Evolutionary conservation across 2,329 filamentous ascomycete genomes (phyloP).

Genomic region (Penicillium sp.): DNA sequence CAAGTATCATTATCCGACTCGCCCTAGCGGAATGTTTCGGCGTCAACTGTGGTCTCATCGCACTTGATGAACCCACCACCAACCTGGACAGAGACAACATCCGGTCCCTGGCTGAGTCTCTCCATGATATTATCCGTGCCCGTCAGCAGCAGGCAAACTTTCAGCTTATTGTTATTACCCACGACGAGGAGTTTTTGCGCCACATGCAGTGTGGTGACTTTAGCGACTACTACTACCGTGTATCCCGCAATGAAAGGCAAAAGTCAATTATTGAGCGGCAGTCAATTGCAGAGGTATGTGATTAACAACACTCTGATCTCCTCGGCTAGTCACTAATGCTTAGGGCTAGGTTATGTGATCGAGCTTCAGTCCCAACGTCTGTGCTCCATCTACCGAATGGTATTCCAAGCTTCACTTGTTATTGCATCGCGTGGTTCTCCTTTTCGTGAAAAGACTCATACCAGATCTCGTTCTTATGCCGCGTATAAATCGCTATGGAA

Average conservation of each 20-base stretch:
- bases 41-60: conserved; percentile 92
- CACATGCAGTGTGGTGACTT: conserved; percentile 96
- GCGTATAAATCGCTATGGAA: not conserved
- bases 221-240: conserved; percentile 87
- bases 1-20: conserved; percentile 95
- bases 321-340: not conserved
- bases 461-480: not conserved
- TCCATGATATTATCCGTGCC: conserved; percentile 84
- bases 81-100: conserved; percentile 97
- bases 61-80: conserved; percentile 95
- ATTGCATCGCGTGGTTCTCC: not conserved
- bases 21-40: conserved; percentile 97
- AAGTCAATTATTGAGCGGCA: conserved; percentile 82
- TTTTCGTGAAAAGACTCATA: not conserved
- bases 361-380: not conserved
- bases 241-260: conserved; percentile 80
- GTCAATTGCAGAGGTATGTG: conserved; percentile 54
- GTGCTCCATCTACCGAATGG: not conserved
- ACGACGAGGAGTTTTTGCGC: conserved; percentile 94
- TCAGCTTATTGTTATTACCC: conserved; percentile 97
- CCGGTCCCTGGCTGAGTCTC: conserved; percentile 78
- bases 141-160: conserved; percentile 90
- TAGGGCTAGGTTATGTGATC: not conserved
- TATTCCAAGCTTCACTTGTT: not conserved
- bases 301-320: not conserved